phyloP scores from a whole-genome alignment of 306 rosid species.

The Glycine soja region DNA sequence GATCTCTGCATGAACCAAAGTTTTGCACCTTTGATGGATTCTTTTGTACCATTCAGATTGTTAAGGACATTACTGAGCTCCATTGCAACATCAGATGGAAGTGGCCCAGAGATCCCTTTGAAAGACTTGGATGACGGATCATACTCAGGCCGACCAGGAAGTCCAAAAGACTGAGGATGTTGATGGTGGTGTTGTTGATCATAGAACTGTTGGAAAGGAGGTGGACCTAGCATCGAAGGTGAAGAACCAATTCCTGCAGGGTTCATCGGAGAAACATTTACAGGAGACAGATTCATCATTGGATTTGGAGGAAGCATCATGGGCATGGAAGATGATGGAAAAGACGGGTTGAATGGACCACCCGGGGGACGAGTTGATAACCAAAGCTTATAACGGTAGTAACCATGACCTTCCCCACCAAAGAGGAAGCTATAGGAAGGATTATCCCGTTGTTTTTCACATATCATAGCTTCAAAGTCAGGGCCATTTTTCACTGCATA shows the following conservation, averaged over 20 bases:
- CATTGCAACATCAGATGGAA: conserved; percentile 85
- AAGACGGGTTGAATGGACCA: conserved; percentile 75
- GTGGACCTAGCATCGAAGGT: conserved; percentile 63
- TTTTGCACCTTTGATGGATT: conserved; percentile 90
- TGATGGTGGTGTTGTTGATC: conserved; percentile 83
- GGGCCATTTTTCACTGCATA: conserved; percentile 92
- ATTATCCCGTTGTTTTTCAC: conserved; percentile 92
- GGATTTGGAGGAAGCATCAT: conserved; percentile 86
- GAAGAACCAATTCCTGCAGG: conserved; percentile 63
- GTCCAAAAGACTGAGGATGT: conserved; percentile 74
- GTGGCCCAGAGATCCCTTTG: conserved; percentile 85
- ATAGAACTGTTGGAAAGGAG: conserved; percentile 72
- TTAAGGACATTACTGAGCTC: conserved; percentile 77
- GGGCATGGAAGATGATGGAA: conserved; percentile 66
- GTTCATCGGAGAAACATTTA: conserved; percentile 68
- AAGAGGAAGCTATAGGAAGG: conserved; percentile 90
- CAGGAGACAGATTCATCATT: conserved; percentile 70
- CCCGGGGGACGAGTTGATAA: conserved; percentile 66
- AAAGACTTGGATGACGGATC: conserved; percentile 81
- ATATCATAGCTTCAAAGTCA: conserved; percentile 93
- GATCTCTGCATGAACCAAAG: conserved; percentile 99
- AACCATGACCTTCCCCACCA: conserved; percentile 93
- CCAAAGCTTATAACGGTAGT: conserved; percentile 90
- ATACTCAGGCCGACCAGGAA: conserved; percentile 77
- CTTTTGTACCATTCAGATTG: conserved; percentile 87